A percentile compares a stretch with the other conserved stretches of the same genome.
phyloP scores from a whole-genome alignment of 139 green algal genomes.

The Tetraselmis chui region DNA sequence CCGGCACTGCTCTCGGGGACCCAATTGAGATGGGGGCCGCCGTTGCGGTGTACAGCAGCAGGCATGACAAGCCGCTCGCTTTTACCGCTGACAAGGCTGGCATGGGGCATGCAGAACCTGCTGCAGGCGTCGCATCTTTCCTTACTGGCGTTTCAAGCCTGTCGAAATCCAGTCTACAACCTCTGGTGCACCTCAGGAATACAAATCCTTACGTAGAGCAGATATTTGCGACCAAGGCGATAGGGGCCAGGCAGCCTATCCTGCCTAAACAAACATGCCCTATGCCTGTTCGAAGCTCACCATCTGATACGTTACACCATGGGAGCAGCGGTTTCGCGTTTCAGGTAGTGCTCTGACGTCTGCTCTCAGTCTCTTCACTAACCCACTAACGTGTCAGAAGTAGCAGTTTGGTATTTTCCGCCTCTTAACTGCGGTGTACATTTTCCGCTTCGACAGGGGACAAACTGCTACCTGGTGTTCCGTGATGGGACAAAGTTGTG shows the following conservation, averaged over 20 bases:
- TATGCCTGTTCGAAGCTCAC: neutral
- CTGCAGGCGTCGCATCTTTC: conserved; percentile 28
- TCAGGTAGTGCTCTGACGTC: conserved; percentile 12
- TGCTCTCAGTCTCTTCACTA: too few species aligned
- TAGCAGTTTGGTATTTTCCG: too few species aligned
- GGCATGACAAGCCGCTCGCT: conserved; percentile 18
- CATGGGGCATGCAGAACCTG: conserved; percentile 68
- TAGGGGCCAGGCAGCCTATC: neutral
- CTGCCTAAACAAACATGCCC: neutral
- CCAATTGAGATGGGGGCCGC: conserved; percentile 47
- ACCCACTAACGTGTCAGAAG: too few species aligned
- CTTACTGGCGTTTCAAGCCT: neutral
- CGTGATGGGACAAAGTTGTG: too few species aligned
- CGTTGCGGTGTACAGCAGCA: neutral
- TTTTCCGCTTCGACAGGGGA: too few species aligned
- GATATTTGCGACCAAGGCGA: neutral
- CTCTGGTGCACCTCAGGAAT: conserved; percentile 21
- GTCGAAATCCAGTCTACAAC: neutral
- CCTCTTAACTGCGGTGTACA: too few species aligned
- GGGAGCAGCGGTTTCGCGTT: conserved; percentile 76
- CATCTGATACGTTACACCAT: neutral
- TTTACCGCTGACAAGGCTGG: conserved; percentile 58
- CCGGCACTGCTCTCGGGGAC: conserved; percentile 33
- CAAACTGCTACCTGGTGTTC: neutral
- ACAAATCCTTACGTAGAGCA: conserved; percentile 33